Conservation (phyloP, 805 yeast species). For the Ogataea henricii region DNA sequence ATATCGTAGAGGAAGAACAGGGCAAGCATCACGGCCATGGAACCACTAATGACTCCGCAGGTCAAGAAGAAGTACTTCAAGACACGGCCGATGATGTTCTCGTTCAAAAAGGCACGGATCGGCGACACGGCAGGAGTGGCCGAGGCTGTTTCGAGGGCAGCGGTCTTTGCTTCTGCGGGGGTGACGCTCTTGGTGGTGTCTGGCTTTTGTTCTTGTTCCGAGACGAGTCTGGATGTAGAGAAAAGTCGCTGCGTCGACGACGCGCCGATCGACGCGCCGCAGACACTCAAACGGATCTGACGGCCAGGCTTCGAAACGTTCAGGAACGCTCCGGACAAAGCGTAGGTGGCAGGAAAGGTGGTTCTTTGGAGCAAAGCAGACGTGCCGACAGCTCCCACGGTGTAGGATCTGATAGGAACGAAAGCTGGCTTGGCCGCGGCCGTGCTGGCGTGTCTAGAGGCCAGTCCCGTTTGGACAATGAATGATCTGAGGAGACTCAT, state of each 20-base stretch:
- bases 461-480: neutral
- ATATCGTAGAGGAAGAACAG: constrained; percentile 66
- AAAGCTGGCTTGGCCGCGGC: neutral
- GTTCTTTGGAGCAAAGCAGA: neutral
- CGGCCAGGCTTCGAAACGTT: neutral
- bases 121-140: neutral
- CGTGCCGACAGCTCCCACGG: neutral
- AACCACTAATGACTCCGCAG: constrained; percentile 46
- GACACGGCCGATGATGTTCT: constrained; percentile 35
- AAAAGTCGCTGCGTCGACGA: constrained; percentile 5
- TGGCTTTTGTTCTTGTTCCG: neutral
- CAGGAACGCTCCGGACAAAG: neutral
- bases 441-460: neutral
- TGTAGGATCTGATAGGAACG: neutral
- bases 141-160: neutral
- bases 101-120: constrained; percentile 20
- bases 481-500: constrained; percentile 6
- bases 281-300: neutral
- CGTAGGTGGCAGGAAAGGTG: neutral
- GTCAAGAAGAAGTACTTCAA: constrained; percentile 38
- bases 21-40: constrained; percentile 42
- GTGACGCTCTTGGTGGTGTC: neutral
- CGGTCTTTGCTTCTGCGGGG: neutral
- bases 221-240: neutral
- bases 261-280: constrained; percentile 2